Conservation (phyloP, 257 asterid genomes). For the Dorcoceras hygrometricum region DNA sequence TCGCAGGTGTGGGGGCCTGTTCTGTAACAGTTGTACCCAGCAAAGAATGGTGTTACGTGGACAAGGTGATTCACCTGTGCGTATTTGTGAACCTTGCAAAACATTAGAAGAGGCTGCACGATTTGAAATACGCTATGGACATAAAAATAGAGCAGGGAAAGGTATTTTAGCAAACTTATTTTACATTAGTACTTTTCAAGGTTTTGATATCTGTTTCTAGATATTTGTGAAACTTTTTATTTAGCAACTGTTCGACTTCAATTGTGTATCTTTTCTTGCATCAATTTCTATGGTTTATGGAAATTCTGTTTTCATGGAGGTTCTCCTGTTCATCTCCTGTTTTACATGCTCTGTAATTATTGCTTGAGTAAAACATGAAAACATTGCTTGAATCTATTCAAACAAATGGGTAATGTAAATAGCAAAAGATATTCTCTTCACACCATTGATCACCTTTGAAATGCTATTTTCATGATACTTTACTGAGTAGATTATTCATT, state of each 20-base stretch:
- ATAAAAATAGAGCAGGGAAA: slow-evolving; percentile 59
- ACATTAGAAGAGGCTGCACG: slow-evolving; percentile 88
- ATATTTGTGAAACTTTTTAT: slow-evolving; percentile 22
- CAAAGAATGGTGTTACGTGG: slow-evolving; percentile 93
- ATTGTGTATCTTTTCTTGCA: background rate
- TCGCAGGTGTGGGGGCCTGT: slow-evolving; percentile 97
- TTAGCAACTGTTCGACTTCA: slow-evolving; percentile 11
- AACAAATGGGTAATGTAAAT: background rate
- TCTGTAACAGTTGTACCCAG: slow-evolving; percentile 79
- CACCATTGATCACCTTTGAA: background rate
- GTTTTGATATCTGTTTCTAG: slow-evolving; percentile 10
- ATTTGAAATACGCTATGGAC: slow-evolving; percentile 81
- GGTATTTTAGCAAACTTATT: slow-evolving; percentile 36
- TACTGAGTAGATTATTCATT: background rate
- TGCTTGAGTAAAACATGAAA: background rate
- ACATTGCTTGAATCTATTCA: background rate
- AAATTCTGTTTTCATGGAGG: background rate
- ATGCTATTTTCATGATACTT: background rate
- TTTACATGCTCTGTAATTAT: background rate
- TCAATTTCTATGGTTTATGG: slow-evolving; percentile 1
- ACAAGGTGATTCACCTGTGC: slow-evolving; percentile 97
- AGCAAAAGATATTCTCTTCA: background rate
- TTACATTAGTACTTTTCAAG: slow-evolving; percentile 10
- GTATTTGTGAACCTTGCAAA: slow-evolving; percentile 95
- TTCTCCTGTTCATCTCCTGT: background rate